Conservation (phyloP, 192 early-diverging fungal species). For the Coemansia umbellata region DNA sequence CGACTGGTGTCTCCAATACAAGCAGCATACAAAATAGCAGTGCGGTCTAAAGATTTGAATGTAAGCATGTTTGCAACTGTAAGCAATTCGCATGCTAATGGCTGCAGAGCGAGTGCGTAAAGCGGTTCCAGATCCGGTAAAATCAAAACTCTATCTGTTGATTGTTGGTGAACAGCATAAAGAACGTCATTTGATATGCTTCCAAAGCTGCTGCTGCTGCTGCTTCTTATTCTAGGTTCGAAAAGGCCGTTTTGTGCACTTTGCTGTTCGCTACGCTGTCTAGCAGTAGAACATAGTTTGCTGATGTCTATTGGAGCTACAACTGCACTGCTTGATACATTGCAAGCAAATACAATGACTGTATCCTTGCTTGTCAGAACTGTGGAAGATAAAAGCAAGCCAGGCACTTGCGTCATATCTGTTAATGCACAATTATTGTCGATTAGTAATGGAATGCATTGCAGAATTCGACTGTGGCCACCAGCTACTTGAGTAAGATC, state of each 20-base stretch:
- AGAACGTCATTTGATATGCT: too few species aligned
- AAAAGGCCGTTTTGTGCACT: too few species aligned
- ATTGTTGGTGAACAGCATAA: slow-evolving; percentile 27
- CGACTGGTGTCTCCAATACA: slow-evolving; percentile 32
- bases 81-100: slow-evolving; percentile 19
- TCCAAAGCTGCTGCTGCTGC: too few species aligned
- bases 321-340: slow-evolving; percentile 7
- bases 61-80: slow-evolving; percentile 20
- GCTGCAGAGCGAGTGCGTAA: slow-evolving; percentile 13
- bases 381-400: slow-evolving; percentile 9
- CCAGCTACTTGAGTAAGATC: slow-evolving; percentile 1
- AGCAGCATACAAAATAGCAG: slow-evolving; percentile 19
- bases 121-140: neutral
- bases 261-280: neutral
- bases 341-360: slow-evolving; percentile 14
- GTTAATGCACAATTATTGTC: slow-evolving; percentile 17
- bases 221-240: too few species aligned
- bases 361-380: neutral
- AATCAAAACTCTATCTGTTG: slow-evolving; percentile 9
- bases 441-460: slow-evolving; percentile 7
- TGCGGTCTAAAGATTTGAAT: slow-evolving; percentile 13
- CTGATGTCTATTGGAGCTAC: slow-evolving; percentile 12
- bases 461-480: neutral
- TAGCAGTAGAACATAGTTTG: neutral
- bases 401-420: slow-evolving; percentile 19